Conservation (phyloP, 495 filamentous ascomycete genomes). For the Penicillium psychrofluorescens region DNA sequence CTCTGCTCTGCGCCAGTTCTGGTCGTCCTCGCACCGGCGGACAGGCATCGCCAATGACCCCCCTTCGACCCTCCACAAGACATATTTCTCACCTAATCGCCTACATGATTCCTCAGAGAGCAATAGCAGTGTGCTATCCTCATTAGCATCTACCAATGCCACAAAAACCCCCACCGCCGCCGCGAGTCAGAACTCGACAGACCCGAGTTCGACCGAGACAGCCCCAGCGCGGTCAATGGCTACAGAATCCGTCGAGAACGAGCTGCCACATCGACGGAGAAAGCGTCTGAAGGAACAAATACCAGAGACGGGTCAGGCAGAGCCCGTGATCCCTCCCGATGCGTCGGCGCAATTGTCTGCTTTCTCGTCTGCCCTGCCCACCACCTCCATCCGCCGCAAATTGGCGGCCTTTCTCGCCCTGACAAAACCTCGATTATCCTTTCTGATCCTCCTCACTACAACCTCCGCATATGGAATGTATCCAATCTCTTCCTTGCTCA, state of each 20-base stretch:
- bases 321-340: constrained; percentile 60
- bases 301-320: constrained; percentile 13
- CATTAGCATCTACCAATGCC: constrained; percentile 17
- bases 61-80: constrained; percentile 24
- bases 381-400: constrained; percentile 64
- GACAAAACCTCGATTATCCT: constrained; percentile 87
- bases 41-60: constrained; percentile 21
- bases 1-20: constrained; percentile 24
- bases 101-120: constrained; percentile 6
- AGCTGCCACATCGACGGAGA: constrained; percentile 43
- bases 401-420: constrained; percentile 85
- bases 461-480: constrained; percentile 90
- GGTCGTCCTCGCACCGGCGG: constrained; percentile 23
- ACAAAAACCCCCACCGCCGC: constrained; percentile 6
- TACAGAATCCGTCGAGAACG: constrained; percentile 16
- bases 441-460: constrained; percentile 84
- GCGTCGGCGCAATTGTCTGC: constrained; percentile 75
- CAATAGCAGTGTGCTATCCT: constrained; percentile 23
- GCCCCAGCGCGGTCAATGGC: constrained; percentile 9
- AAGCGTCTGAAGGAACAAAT: constrained; percentile 41
- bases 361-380: constrained; percentile 58
- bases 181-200: constrained; percentile 2
- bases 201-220: constrained; percentile 4
- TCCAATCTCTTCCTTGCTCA: constrained; percentile 56
- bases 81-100: constrained; percentile 37